Conservation (phyloP, 148 eudicot genomes). For the Salicornia ramosissima region DNA sequence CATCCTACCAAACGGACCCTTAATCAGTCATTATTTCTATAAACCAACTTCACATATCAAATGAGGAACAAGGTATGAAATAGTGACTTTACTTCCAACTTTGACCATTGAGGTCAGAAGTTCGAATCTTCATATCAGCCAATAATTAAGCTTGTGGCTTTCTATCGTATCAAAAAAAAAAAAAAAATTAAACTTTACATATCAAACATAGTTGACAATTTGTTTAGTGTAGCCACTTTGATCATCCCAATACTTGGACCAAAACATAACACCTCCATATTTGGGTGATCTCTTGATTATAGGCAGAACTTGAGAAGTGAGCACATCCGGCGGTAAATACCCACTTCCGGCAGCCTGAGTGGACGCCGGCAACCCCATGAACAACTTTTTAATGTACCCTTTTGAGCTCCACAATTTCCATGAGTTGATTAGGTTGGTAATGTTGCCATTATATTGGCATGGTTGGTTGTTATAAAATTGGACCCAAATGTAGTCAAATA, state of each 20-base stretch:
- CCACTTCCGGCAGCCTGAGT: slow-evolving; percentile 77
- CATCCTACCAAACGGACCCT: too few species aligned
- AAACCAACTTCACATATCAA: slow-evolving; percentile 16
- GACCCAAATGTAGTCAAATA: slow-evolving; percentile 85
- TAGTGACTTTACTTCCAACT: too few species aligned
- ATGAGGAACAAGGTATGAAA: too few species aligned
- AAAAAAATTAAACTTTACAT: too few species aligned
- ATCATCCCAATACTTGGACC: slow-evolving; percentile 80
- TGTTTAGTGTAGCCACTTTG: slow-evolving; percentile 57
- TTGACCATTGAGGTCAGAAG: too few species aligned
- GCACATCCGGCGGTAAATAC: slow-evolving; percentile 49
- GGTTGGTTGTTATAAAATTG: slow-evolving; percentile 86
- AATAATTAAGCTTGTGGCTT: too few species aligned
- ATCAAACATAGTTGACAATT: slow-evolving; percentile 44
- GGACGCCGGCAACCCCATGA: slow-evolving; percentile 79
- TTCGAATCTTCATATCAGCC: too few species aligned
- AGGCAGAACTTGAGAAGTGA: slow-evolving; percentile 50
- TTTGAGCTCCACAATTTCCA: slow-evolving; percentile 64
- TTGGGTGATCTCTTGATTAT: slow-evolving; percentile 46
- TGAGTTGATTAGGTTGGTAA: slow-evolving; percentile 37
- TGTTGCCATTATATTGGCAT: slow-evolving; percentile 59
- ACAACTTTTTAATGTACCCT: slow-evolving; percentile 38
- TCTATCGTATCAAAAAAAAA: too few species aligned
- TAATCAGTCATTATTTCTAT: too few species aligned
- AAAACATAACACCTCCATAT: slow-evolving; percentile 92